Conservation (phyloP, 2,329 filamentous ascomycete species). For the Calonectria pseudoreteaudii region DNA sequence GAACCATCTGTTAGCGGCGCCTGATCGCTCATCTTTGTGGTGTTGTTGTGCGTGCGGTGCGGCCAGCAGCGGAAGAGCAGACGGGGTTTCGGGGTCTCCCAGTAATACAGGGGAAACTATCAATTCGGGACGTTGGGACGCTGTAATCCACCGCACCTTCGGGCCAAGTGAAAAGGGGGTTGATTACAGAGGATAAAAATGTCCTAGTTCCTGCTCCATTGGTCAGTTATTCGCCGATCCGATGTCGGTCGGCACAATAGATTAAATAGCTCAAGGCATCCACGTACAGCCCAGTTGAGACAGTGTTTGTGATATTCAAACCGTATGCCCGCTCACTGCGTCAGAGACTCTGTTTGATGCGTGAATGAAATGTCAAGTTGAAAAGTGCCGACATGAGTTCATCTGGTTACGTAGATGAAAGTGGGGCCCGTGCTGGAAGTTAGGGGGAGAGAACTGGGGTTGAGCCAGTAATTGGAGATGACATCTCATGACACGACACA, state of each 20-base stretch:
- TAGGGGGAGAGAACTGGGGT: neutral
- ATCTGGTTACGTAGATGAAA: neutral
- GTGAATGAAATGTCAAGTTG: neutral
- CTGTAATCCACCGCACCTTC: neutral
- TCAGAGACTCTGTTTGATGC: neutral
- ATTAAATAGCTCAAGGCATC: neutral
- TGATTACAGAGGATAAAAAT: neutral
- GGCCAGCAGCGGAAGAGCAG: neutral
- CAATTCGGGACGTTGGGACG: neutral
- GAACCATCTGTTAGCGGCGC: neutral
- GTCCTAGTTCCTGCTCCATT: neutral
- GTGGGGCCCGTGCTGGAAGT: neutral
- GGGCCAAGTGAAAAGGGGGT: neutral
- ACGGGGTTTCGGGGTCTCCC: neutral
- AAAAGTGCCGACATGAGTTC: neutral
- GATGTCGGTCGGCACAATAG: neutral
- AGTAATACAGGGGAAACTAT: neutral
- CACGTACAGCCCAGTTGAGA: neutral
- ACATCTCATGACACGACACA: neutral
- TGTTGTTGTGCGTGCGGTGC: neutral
- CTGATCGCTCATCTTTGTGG: neutral
- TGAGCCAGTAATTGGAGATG: neutral
- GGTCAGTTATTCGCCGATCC: constrained; percentile 9
- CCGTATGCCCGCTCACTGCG: neutral
- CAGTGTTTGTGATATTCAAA: neutral